These are phyloP conservation scores for Stenocarpella maydis DNA, from an alignment of 2,329 filamentous ascomycete species.

Conservation along the genomic window DNA sequence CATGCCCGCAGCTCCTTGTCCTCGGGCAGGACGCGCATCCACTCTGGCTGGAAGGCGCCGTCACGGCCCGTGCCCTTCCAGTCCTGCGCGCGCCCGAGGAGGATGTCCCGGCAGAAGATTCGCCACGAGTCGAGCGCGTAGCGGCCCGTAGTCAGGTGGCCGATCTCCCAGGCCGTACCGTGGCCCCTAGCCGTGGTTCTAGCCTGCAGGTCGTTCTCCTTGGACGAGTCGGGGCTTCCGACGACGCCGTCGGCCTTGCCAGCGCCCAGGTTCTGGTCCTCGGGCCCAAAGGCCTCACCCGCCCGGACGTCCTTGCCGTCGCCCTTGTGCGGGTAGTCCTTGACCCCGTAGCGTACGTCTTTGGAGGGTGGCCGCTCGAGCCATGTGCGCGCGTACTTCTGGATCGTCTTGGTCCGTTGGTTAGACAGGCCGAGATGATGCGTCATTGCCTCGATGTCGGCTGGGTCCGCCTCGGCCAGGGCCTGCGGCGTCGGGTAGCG, in stretches of 20 bases:
- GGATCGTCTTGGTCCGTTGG: slow-evolving; percentile 72
- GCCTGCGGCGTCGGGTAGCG: slow-evolving; percentile 72
- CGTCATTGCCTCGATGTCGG: slow-evolving; percentile 69
- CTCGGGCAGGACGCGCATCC: slow-evolving; percentile 82
- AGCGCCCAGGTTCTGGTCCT: slow-evolving; percentile 34
- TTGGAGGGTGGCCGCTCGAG: slow-evolving; percentile 66
- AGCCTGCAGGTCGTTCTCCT: slow-evolving; percentile 36
- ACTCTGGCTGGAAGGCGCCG: slow-evolving; percentile 79
- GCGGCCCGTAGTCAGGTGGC: slow-evolving; percentile 80
- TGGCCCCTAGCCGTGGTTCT: slow-evolving; percentile 35
- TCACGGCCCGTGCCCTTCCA: slow-evolving; percentile 68
- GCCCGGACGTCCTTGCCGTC: slow-evolving; percentile 43
- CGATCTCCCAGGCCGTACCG: slow-evolving; percentile 78
- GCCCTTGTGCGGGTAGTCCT: slow-evolving; percentile 51
- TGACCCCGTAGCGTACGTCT: slow-evolving; percentile 62
- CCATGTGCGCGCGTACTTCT: slow-evolving; percentile 76
- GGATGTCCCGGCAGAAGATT: slow-evolving; percentile 86
- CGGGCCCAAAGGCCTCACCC: slow-evolving; percentile 41
- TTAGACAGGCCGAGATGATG: slow-evolving; percentile 75
- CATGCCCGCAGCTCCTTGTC: slow-evolving; percentile 93
- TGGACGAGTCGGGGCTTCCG: slow-evolving; percentile 9
- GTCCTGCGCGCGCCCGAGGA: slow-evolving; percentile 71
- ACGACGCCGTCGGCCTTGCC: slow-evolving; percentile 4
- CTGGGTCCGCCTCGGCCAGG: slow-evolving; percentile 65
- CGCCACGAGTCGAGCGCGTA: slow-evolving; percentile 92